Conservation (phyloP, 2,329 filamentous ascomycete species). For the Alternaria dauci region DNA sequence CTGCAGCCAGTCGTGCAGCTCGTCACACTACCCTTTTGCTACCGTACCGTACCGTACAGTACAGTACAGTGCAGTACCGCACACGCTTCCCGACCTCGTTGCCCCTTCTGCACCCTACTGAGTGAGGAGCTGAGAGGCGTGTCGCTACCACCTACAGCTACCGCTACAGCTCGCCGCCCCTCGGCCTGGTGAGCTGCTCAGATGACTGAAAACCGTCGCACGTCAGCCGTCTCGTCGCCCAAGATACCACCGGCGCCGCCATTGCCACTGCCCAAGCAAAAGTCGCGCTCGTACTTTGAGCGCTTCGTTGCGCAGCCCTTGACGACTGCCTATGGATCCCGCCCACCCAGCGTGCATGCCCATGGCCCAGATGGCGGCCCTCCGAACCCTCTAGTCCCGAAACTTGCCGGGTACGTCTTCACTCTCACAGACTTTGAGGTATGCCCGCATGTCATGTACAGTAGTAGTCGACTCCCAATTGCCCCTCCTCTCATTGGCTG, state of each 20-base stretch:
- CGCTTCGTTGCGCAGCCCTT: slow-evolving; percentile 65
- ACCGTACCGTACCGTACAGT: too few species aligned
- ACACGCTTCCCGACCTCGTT: neutral
- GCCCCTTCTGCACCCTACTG: neutral
- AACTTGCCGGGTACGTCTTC: slow-evolving; percentile 46
- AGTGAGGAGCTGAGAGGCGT: neutral
- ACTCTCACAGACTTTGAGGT: neutral
- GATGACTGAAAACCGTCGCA: slow-evolving; percentile 19
- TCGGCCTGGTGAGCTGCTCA: neutral
- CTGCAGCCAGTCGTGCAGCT: slow-evolving; percentile 10
- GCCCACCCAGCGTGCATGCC: slow-evolving; percentile 62
- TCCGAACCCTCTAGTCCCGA: slow-evolving; percentile 49
- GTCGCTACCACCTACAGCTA: neutral
- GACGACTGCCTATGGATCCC: slow-evolving; percentile 58
- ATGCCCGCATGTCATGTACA: neutral
- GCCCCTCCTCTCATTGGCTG: slow-evolving; percentile 8
- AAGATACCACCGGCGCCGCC: slow-evolving; percentile 47
- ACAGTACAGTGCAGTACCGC: too few species aligned
- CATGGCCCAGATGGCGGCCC: slow-evolving; percentile 49
- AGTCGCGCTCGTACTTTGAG: slow-evolving; percentile 53
- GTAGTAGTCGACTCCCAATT: neutral
- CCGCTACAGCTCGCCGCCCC: neutral
- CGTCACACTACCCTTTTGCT: neutral
- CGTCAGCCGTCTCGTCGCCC: slow-evolving; percentile 20
- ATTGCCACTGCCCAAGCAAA: slow-evolving; percentile 46